phyloP scores from a whole-genome alignment of 179 eudicot genomes.

The Nepenthes alata region DNA sequence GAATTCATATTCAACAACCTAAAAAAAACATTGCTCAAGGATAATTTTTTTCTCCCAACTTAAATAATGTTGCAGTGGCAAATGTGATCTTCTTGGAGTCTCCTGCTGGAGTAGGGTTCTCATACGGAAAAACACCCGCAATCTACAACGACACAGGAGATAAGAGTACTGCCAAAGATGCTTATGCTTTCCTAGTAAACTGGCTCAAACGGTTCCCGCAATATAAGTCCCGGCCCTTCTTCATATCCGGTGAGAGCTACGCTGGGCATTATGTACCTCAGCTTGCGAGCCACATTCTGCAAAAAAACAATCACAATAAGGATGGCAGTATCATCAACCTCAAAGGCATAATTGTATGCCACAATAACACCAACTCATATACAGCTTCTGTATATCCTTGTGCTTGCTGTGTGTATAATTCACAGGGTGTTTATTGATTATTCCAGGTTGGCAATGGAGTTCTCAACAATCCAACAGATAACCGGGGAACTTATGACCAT shows the following conservation, averaged over 20 bases:
- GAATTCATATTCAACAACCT: no score
- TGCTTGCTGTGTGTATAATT: not conserved
- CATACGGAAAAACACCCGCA: constrained; percentile 31
- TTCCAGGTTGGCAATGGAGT: constrained; percentile 82
- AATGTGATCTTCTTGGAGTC: constrained; percentile 54
- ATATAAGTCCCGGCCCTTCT: constrained; percentile 36
- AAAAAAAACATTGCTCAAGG: no score
- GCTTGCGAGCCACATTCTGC: constrained; percentile 37
- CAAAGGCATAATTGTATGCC: constrained; percentile 40
- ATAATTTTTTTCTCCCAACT: not conserved
- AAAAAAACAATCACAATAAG: constrained; percentile 11
- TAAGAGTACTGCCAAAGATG: constrained; percentile 37
- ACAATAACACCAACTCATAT: no score
- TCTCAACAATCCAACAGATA: constrained; percentile 43
- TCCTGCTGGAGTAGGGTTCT: constrained; percentile 57
- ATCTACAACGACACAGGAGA: constrained; percentile 33
- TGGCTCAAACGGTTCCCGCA: constrained; percentile 54
- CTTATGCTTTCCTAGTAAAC: constrained; percentile 29
- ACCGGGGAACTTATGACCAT: constrained; percentile 45
- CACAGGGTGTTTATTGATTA: not conserved
- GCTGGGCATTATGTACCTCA: constrained; percentile 62
- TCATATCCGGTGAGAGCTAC: constrained; percentile 46
- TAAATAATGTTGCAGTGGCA: constrained; percentile 24
- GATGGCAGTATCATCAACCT: constrained; percentile 27
- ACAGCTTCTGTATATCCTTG: not conserved